These are phyloP conservation scores for Aspergillus oerlinghausenensis DNA, from an alignment of 2,329 filamentous ascomycete species.

Conservation along the genomic window DNA sequence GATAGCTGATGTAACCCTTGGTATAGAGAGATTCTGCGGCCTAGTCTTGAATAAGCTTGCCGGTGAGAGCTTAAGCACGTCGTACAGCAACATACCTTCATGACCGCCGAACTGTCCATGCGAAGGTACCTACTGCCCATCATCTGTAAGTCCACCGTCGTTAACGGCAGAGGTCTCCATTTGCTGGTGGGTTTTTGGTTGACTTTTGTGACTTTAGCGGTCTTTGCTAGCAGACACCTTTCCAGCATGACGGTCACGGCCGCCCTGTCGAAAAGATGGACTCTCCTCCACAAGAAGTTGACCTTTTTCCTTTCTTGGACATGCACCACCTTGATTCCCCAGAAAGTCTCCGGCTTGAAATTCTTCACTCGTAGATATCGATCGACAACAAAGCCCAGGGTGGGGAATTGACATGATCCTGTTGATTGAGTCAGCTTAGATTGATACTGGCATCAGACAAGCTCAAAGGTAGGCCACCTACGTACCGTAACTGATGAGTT, in stretches of 20 bases:
- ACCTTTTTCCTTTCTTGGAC: constrained; percentile 72
- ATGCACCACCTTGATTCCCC: constrained; percentile 83
- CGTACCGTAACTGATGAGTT: constrained; percentile 76
- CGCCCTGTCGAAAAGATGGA: constrained; percentile 82
- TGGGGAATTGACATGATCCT: constrained; percentile 95
- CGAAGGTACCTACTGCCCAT: constrained; percentile 82
- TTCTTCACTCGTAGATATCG: constrained; percentile 91
- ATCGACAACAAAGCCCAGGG: constrained; percentile 93
- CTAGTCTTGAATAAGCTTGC: constrained; percentile 20
- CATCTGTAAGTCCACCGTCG: constrained; percentile 94
- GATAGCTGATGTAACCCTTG: constrained; percentile 95
- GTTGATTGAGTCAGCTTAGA: neutral
- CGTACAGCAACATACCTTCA: constrained; percentile 53
- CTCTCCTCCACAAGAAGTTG: constrained; percentile 76
- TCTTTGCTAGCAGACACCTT: constrained; percentile 70
- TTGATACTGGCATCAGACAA: neutral
- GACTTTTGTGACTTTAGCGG: constrained; percentile 76
- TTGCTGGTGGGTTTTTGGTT: constrained; percentile 89
- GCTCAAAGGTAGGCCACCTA: neutral
- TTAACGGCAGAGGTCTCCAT: constrained; percentile 88
- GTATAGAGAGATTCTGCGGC: constrained; percentile 83
- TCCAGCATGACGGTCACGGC: constrained; percentile 79
- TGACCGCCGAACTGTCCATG: constrained; percentile 88
- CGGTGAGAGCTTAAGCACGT: neutral
- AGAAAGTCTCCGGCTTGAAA: constrained; percentile 88